These are phyloP conservation scores for Plasmodium inui DNA, from an alignment of 169 alveolate genomes.

Conservation along the genomic window DNA sequence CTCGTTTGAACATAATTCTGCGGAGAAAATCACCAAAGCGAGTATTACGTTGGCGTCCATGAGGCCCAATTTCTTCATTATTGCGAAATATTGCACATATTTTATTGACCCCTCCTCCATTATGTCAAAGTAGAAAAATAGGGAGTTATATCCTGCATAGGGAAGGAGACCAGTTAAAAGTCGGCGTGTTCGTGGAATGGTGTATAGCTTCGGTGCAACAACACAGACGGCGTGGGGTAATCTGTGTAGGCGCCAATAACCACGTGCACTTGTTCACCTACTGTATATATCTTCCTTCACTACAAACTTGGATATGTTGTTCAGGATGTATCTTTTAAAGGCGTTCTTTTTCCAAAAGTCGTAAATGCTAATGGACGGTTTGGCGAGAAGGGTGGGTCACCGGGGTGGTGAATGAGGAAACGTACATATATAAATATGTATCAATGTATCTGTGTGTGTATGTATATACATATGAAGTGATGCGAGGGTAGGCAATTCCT, in stretches of 20 bases:
- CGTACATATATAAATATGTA: not conserved
- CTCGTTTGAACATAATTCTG: not conserved
- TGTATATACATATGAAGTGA: not conserved
- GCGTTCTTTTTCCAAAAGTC: constrained; percentile 53
- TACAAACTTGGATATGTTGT: constrained; percentile 33
- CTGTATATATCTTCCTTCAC: constrained; percentile 63
- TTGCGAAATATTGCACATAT: constrained; percentile 44
- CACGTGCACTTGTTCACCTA: constrained; percentile 1
- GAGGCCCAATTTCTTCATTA: constrained; percentile 56
- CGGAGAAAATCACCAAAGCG: not conserved
- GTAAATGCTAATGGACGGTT: constrained; percentile 33
- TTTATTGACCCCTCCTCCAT: constrained; percentile 57
- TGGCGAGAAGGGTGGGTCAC: not conserved
- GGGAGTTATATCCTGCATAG: constrained; percentile 12
- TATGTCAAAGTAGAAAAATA: constrained; percentile 52
- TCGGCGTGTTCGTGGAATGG: not conserved
- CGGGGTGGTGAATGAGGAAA: not conserved
- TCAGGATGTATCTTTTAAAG: constrained; percentile 45
- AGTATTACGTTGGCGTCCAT: constrained; percentile 36
- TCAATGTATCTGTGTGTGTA: not conserved
- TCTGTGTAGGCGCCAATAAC: not conserved
- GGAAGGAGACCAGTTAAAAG: not conserved
- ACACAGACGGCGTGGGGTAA: not conserved
- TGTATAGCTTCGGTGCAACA: not conserved
- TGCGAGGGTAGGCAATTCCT: not conserved